Percentiles rank a stretch among this genome's conserved stretches.
Conservation (phyloP, 2,329 filamentous ascomycete genomes). For the Emmonsiellopsis sp. region DNA sequence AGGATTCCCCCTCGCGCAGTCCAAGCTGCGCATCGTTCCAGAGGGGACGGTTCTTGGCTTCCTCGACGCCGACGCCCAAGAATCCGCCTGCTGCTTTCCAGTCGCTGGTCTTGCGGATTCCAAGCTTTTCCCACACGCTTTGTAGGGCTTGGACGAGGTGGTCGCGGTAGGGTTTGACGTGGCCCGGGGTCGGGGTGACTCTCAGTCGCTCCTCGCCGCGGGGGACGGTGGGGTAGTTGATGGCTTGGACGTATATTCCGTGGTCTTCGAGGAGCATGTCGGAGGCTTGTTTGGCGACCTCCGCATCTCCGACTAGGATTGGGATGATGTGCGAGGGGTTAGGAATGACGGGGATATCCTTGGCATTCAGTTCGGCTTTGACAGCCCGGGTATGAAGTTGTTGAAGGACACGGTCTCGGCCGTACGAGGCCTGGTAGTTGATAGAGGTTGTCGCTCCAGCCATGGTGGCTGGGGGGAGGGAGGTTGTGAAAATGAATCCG, state of each 20-base stretch:
- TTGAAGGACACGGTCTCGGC: constrained; percentile 81
- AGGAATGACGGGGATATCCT: constrained; percentile 90
- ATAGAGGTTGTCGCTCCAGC: constrained; percentile 85
- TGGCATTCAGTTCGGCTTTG: constrained; percentile 68
- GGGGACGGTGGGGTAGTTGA: constrained; percentile 97
- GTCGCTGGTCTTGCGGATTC: constrained; percentile 84
- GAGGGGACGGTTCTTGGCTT: constrained; percentile 56
- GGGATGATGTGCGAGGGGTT: constrained; percentile 97
- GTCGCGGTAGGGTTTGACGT: constrained; percentile 73
- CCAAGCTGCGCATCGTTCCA: constrained; percentile 89
- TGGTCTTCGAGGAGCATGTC: constrained; percentile 86
- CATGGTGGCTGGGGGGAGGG: constrained; percentile 92
- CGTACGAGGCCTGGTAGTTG: constrained; percentile 80
- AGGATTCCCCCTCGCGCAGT: constrained; percentile 49
- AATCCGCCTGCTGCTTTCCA: constrained; percentile 90
- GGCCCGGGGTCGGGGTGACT: constrained; percentile 91
- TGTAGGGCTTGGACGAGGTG: constrained; percentile 78
- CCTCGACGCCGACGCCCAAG: constrained; percentile 75
- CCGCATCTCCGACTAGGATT: constrained; percentile 85
- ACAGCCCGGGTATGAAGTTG: constrained; percentile 94
- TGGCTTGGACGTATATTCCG: constrained; percentile 93
- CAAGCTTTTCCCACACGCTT: constrained; percentile 76
- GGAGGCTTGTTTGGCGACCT: constrained; percentile 81
- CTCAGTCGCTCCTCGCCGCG: constrained; percentile 95
- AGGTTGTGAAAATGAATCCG: constrained; percentile 98